Evolutionary conservation across 108 stramenopile genomes (phyloP).

Genomic region (Pseudonitzschia multistriata): DNA sequence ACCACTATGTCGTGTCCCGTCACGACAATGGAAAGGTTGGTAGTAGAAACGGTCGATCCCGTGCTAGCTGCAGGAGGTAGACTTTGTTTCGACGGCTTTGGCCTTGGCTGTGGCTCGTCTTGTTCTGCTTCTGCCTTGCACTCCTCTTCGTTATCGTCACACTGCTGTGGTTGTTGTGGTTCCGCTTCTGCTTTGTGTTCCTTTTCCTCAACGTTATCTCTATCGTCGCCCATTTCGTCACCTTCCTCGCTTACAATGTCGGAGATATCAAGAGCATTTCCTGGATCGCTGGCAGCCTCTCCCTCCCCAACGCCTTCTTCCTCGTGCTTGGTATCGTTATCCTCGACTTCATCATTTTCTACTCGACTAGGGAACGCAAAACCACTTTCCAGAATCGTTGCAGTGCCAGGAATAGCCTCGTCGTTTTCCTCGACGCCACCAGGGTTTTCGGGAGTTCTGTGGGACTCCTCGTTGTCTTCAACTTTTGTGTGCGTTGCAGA

Average conservation of each 20-base stretch:
- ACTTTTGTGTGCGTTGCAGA: no score
- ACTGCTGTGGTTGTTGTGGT: not conserved
- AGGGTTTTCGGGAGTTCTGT: no score
- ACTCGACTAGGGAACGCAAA: no score
- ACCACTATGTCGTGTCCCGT: not conserved
- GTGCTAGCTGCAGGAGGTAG: not conserved
- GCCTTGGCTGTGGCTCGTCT: not conserved
- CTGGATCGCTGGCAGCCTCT: not conserved
- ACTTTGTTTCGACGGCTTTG: not conserved
- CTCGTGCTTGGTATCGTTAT: no score
- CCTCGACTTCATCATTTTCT: no score
- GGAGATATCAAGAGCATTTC: not conserved
- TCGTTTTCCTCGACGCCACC: no score
- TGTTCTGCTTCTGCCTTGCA: not conserved
- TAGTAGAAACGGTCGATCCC: not conserved
- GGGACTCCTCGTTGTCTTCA: no score
- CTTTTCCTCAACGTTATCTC: no score
- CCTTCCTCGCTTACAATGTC: not conserved
- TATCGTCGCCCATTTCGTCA: not conserved
- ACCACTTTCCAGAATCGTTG: no score
- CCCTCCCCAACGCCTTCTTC: not conserved
- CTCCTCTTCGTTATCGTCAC: not conserved
- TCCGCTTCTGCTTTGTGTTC: not conserved
- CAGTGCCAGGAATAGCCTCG: no score
- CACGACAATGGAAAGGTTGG: slow-evolving; percentile 2